Base-by-base conservation (phyloP, 305 asterid species). In the Salvia sclarea region DNA sequence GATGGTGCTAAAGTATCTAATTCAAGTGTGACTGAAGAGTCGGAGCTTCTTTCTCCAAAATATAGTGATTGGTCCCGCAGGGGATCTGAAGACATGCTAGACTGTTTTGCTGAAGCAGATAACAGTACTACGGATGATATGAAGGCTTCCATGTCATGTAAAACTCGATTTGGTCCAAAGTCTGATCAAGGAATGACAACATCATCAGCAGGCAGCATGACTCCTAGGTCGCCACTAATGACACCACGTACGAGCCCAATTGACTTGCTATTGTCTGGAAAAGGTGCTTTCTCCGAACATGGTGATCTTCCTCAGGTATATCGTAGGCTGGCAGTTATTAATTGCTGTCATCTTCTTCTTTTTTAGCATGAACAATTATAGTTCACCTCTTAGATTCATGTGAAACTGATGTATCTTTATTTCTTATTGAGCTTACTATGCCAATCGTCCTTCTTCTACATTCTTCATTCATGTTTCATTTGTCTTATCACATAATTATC, bases 141-240 rank as follows among this genome's bases (percentile, higher is more conserved):
- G 78, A 95, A 88, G 79, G 90, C 95, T 37, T 79, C 96, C 66
- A 88, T 90, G 91, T 83, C 96, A 31, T 88, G 88, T 75, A 92
- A 74, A 83, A 85, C 98, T 37, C 90, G 99, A 66, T 92, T 95
- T 78, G 97, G 96, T 63, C 97, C 97, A 24, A 95, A 88, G 75
- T 95, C 96, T 18, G 99, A 95, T 82, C 97, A 92, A 82, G 99
- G 98, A 70, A 89, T 92, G 96, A 80, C 99, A 18, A 84, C 99
- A 16, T 95, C 99, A 69, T 95, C 99, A 31, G 99, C 98, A 20
- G 98, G 97, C 67, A 95, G 98, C 82, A 85, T 92, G 86, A 95
- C 98, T 61, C 99, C 99, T 37, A 84, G 90, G 80, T 95, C 99
- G 33, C 99, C 99, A 1, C 73, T 86, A 81, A 80, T 88, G 94